These are phyloP conservation scores for Glarea lozoyensis DNA, from an alignment of 495 filamentous ascomycete genomes.

Conservation along the genomic window DNA sequence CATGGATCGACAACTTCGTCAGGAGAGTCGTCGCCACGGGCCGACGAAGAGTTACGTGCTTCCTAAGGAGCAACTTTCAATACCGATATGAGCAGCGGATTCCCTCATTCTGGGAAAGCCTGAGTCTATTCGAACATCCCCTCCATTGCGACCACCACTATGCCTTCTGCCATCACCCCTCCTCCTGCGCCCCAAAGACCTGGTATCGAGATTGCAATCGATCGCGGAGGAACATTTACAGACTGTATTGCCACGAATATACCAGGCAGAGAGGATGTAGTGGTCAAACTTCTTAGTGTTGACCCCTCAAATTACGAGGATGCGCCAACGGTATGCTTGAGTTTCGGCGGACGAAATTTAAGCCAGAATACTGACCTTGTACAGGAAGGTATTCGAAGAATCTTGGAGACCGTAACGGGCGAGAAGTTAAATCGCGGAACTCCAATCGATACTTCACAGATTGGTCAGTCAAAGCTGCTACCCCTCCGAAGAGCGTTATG, in stretches of 20 bases:
- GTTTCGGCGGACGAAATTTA: not conserved
- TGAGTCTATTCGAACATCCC: too few species aligned
- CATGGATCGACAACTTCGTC: too few species aligned
- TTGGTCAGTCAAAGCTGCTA: conserved; percentile 48
- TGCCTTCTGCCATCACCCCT: conserved; percentile 4
- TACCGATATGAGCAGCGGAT: too few species aligned
- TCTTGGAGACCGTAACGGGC: conserved; percentile 18
- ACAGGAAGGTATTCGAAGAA: conserved; percentile 28
- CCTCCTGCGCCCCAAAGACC: not conserved
- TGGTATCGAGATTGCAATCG: conserved; percentile 36
- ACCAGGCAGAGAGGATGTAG: conserved; percentile 35
- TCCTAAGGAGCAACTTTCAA: too few species aligned
- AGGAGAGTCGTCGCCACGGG: too few species aligned
- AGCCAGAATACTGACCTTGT: not conserved
- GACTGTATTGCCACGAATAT: conserved; percentile 53
- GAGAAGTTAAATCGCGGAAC: conserved; percentile 1
- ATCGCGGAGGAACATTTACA: conserved; percentile 60
- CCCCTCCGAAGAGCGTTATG: not conserved
- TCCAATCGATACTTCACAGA: conserved; percentile 33
- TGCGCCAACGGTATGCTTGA: conserved; percentile 28
- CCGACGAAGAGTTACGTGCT: too few species aligned
- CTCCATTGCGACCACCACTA: not conserved
- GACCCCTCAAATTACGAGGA: conserved; percentile 43
- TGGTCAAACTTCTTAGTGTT: conserved; percentile 41
- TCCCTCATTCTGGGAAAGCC: too few species aligned